These are phyloP conservation scores for Eimeria zaria DNA, from an alignment of 169 alveolate genomes.

Conservation along the genomic window DNA sequence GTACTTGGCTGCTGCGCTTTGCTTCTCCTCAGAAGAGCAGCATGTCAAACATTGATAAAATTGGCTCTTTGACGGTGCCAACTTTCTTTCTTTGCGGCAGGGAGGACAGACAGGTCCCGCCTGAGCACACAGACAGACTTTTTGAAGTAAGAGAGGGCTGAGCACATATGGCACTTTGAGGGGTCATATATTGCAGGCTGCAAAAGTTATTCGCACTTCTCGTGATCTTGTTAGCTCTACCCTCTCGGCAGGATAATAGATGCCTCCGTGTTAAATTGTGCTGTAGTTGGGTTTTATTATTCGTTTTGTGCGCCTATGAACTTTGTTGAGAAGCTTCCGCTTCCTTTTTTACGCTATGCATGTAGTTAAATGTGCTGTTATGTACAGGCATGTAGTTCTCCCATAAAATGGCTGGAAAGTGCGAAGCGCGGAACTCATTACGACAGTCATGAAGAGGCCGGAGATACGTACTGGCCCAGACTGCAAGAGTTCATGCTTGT, in stretches of 20 bases:
- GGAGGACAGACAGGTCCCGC: not conserved
- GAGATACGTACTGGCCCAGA: not conserved
- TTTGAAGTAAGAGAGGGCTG: conserved; percentile 27
- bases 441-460: not conserved
- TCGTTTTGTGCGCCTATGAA: not conserved
- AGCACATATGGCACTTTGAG: not conserved
- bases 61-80: conserved; percentile 25
- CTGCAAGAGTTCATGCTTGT: not conserved
- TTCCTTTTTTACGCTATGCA: not conserved
- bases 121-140: conserved; percentile 44
- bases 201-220: not conserved
- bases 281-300: not conserved
- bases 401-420: not conserved
- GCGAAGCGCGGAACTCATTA: not conserved
- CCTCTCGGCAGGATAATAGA: not conserved
- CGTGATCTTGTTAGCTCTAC: not conserved
- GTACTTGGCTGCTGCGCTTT: not conserved
- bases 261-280: not conserved
- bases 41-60: conserved; percentile 23
- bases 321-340: not conserved
- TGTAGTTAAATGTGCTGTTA: not conserved
- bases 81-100: conserved; percentile 22
- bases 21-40: not conserved
- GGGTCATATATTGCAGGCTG: not conserved
- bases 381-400: not conserved